Percentiles rank a stretch among this genome's conserved stretches.
Conservation (phyloP, 2,329 filamentous ascomycete genomes). For the Remersonia thermophila region DNA sequence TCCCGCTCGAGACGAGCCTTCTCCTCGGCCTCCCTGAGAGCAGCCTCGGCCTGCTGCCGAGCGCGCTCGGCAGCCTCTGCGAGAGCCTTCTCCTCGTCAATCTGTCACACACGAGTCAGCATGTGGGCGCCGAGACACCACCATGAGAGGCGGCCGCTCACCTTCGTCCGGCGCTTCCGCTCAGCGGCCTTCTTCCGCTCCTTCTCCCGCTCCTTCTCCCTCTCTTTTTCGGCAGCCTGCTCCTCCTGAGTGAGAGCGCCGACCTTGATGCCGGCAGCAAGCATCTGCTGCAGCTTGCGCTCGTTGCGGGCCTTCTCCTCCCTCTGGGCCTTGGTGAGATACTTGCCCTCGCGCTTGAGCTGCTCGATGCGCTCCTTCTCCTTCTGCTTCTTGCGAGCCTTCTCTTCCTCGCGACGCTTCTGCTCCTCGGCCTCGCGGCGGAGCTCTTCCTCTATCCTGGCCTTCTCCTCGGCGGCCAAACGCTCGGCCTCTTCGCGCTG, state of each 20-base stretch:
- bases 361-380: constrained; percentile 80
- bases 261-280: constrained; percentile 63
- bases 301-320: constrained; percentile 71
- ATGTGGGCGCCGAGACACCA: background rate
- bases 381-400: constrained; percentile 67
- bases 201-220: constrained; percentile 44
- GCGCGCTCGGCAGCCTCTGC: constrained; percentile 69
- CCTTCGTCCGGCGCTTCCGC: constrained; percentile 53
- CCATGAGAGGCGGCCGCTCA: constrained; percentile 19
- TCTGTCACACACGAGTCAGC: constrained; percentile 5
- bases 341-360: constrained; percentile 79
- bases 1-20: constrained; percentile 42
- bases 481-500: constrained; percentile 52
- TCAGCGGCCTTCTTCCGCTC: constrained; percentile 62
- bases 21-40: constrained; percentile 48
- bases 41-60: constrained; percentile 53
- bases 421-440: constrained; percentile 52
- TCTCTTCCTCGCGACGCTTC: constrained; percentile 59
- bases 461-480: constrained; percentile 49
- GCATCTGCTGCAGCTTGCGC: constrained; percentile 72
- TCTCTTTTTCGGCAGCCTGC: constrained; percentile 32
- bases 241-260: constrained; percentile 33
- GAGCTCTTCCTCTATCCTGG: constrained; percentile 53
- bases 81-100: constrained; percentile 68
- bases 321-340: constrained; percentile 73